Evolutionary conservation across 306 rosid species (phyloP), one percentile per base, ranked within the genome.

Genomic region (Pyrus pyrifolia): DNA sequence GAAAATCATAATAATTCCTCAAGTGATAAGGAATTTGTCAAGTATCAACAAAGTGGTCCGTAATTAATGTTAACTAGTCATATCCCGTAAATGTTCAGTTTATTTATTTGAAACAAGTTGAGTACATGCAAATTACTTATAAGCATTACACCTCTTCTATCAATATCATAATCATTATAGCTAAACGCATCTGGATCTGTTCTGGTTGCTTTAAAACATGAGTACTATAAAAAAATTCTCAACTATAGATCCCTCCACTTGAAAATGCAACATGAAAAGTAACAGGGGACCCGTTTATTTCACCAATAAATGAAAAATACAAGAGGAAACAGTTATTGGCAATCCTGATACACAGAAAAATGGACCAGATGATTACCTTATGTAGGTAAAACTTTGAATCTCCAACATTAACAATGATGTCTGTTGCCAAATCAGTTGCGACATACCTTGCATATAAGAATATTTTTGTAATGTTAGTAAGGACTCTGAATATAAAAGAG

Each of bases 381-480:
- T 96, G 99, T 65, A 95, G 89, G 83, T 83, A 80, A 80, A 95
- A 92, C 85, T 87, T 90, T 31, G 86, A 87, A 78, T 88, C 93
- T 52, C 87, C 97, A 22, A 92, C 83, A 58, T 46, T 85, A 58
- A 95, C 82, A 60, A 85, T 68, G 69, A 95, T 83, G 66, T 95
- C 97, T n/a, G 93, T 80, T 57, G 88, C 82, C 87, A 95, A 86
- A 73, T 95, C 99, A 83, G 97, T 87, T 21, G 91, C 87, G 69
- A 92, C 96, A 80, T 84, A 92, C 86, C 99, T 95, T 95, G 97
- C 87, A 81, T 49, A 82, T 51, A 64, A 31, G 74, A 70, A 49
- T 35, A 23, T 72, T 59, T 19, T 42, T 33, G 25, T 17, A 69
- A 25, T 8, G 73, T 27, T 40, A 25, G 53, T 49, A 29, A 42